phyloP scores from a whole-genome alignment of 73 alveolate species.

The Halteria grandinella region DNA sequence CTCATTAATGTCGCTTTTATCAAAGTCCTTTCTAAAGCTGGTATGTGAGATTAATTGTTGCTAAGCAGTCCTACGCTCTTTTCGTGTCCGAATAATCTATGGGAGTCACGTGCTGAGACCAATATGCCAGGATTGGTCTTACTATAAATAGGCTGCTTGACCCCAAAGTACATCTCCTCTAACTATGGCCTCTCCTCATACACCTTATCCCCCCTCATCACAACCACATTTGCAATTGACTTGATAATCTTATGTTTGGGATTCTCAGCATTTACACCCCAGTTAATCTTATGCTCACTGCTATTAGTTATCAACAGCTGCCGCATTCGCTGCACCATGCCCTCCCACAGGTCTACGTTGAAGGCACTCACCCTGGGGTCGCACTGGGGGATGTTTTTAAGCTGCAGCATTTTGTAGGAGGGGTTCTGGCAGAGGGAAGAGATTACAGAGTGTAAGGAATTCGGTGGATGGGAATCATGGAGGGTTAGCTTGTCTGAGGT shows the following conservation, averaged over 20 bases:
- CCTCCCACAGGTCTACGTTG: conserved; percentile 61
- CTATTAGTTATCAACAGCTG: conserved; percentile 54
- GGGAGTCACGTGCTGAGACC: conserved; percentile 21
- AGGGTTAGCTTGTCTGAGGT: conserved; percentile 23
- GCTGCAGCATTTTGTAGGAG: conserved; percentile 33
- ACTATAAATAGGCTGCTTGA: conserved; percentile 4
- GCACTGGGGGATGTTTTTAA: conserved; percentile 55
- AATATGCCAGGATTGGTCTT: background rate
- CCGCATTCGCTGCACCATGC: conserved; percentile 40
- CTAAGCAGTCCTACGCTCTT: conserved; percentile 37
- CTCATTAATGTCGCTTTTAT: conserved; percentile 52
- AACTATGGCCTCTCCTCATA: conserved; percentile 8
- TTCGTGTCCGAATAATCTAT: conserved; percentile 27
- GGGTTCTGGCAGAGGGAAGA: background rate
- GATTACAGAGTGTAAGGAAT: background rate
- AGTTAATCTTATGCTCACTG: conserved; percentile 52
- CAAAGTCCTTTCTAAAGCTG: conserved; percentile 30
- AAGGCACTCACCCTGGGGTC: conserved; percentile 37
- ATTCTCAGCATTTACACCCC: conserved; percentile 45
- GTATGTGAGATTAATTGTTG: conserved; percentile 25
- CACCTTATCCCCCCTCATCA: conserved; percentile 56
- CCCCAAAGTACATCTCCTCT: conserved; percentile 21
- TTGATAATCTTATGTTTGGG: conserved; percentile 26
- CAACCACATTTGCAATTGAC: conserved; percentile 33
- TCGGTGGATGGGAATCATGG: background rate